Base-by-base conservation (phyloP, 2,329 filamentous ascomycete species). In the Beauveria sp. region DNA sequence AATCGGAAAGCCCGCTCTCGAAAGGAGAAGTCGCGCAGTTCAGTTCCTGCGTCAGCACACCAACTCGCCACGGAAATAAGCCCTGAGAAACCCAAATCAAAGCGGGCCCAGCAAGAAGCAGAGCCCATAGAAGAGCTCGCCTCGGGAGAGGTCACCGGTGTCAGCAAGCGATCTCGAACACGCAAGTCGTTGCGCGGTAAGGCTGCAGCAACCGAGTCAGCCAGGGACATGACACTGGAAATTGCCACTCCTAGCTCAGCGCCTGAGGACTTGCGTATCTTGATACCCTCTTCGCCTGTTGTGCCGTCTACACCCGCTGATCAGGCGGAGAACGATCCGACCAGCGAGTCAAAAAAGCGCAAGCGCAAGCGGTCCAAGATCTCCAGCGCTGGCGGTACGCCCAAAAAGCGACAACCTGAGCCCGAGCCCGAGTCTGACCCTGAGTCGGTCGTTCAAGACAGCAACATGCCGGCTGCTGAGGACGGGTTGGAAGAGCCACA, bases 111-210 rank as follows among this genome's bases (percentile, higher is more conserved):
- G 12, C 24, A 30, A 26, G 30, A 52, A 44, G 24, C 34, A 22
- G 24, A 34, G 34, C 18, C 26, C 4, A n/a, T 24, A 20, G 12
- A 44, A n/a, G 56, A 22, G 5, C 18, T 16, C 9, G 16, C 10
- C 10, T 2, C 24, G 4, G 34, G 48, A 14, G 34, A 9, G 10
- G 14, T 24, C 16, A n/a, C 10, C 5, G 51, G 20, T 2, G 30
- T 12, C 24, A 40, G 30, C 41, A 61, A 55, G 30, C 22, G 18
- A 50, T 56, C 53, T 40, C 44, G 37, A 26, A 56, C 26, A 46
- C 59, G 59, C 52, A 56, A 22, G n/a, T 57, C 54, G 37, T 30
- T 58, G 20, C 60, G 60, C 16, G 54, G 54, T 30, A 61, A 57
- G 54, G 54, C 58, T 8, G 24, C 51, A 43, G 51, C 44, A 43